Base-by-base conservation (phyloP, 352 stramenopile genomes). In the Phytophthora kernoviae region DNA sequence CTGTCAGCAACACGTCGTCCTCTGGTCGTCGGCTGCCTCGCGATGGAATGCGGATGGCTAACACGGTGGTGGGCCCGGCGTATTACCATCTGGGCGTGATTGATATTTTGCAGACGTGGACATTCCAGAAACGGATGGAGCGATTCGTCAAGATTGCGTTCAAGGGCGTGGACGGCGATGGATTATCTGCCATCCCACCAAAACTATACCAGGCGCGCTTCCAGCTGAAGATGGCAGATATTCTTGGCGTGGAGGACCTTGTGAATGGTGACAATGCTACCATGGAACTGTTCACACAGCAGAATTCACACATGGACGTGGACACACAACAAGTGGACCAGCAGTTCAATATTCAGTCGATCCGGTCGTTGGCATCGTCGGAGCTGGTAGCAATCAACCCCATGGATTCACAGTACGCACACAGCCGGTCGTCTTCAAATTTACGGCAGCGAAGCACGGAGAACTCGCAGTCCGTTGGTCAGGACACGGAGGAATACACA, bases 81-180 rank as follows among this genome's bases (percentile, higher is more conserved):
- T 93, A 95, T 65, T 97, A 97, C 59, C 87, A 96, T 62, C 64
- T 97, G 37, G 90, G 90, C 33, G 64, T 97, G 41, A 96, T 97
- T 56, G 90, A 97, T 51, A 96, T 97, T 59, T 45, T 97, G 57
- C 90, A 97, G 63, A 93, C 83, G 3, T 97, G 86, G 87, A 97
- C 88, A 30, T 68, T 91, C 15, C 51, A 91, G 41, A 97, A 97
- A 45, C 79, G 83, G 14, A 77, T 93, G 66, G 90, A 97, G 67
- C 81, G 88, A 5, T 87, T 96, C 41, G 73, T 93, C 54, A 97
- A 97, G 70, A 94, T 95, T 49, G 73, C 74, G 41, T 89, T 97
- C 54, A 90, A 77, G 39, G 77, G 86, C 12, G 82, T 91, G 3
- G 87, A 96, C 47, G 77, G 69, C 26, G 75, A 96, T 33, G 90